These are phyloP conservation scores for Penicillium polonicum DNA, from an alignment of 2,329 filamentous ascomycete genomes.

Conservation along the genomic window DNA sequence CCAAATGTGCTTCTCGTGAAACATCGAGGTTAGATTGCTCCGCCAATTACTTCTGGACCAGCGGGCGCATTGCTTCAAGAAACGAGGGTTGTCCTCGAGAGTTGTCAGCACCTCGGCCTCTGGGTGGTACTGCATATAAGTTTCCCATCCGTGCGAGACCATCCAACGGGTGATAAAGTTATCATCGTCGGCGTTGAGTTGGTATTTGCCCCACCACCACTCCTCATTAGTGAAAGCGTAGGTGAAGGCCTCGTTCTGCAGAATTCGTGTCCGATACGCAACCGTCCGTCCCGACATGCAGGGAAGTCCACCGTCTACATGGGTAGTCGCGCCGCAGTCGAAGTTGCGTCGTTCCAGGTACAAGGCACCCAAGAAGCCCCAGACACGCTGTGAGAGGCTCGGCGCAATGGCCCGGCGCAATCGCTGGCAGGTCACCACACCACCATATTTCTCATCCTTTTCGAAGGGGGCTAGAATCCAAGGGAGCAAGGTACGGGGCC, in stretches of 20 bases:
- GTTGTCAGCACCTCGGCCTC: constrained; percentile 93
- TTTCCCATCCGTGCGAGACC: constrained; percentile 88
- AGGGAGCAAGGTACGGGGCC: constrained; percentile 78
- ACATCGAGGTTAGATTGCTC: constrained; percentile 89
- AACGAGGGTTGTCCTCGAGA: constrained; percentile 82
- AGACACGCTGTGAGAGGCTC: constrained; percentile 63
- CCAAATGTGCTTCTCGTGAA: constrained; percentile 80
- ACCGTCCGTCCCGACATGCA: constrained; percentile 95
- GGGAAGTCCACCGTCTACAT: constrained; percentile 92
- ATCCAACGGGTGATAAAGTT: constrained; percentile 98
- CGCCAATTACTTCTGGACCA: constrained; percentile 98
- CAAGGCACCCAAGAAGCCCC: constrained; percentile 85
- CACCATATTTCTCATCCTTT: constrained; percentile 71
- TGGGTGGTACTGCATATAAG: constrained; percentile 88
- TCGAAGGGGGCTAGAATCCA: constrained; percentile 96
- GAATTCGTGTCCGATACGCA: constrained; percentile 84
- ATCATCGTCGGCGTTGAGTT: constrained; percentile 94
- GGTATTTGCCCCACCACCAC: constrained; percentile 74
- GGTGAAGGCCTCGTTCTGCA: constrained; percentile 81
- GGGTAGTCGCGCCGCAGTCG: constrained; percentile 92
- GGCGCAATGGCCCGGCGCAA: constrained; percentile 67
- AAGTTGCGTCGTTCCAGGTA: constrained; percentile 95
- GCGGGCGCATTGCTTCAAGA: constrained; percentile 86
- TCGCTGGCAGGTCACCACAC: constrained; percentile 88
- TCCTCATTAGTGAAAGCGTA: constrained; percentile 88